phyloP scores from a whole-genome alignment of 1,284 basidiomycete genomes.

The Ceratobasidium sp. region DNA sequence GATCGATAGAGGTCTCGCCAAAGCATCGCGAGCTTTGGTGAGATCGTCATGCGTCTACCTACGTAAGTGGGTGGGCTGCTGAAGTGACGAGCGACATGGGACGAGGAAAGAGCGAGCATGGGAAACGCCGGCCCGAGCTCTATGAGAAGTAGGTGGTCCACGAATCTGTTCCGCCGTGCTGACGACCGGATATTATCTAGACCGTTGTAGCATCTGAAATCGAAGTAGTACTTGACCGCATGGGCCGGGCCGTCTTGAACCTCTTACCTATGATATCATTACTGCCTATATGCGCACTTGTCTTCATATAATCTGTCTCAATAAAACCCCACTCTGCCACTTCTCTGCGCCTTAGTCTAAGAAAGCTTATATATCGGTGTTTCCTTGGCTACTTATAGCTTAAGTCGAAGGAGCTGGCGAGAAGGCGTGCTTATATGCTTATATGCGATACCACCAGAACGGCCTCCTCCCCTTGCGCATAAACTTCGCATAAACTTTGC shows the following conservation, averaged over 20 bases:
- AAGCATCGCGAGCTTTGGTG: background rate
- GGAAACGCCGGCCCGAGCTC: background rate
- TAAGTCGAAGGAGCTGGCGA: too few relatives aligned
- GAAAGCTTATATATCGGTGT: too few relatives aligned
- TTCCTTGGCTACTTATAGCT: too few relatives aligned
- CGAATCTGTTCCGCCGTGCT: background rate
- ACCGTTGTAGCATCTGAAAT: background rate
- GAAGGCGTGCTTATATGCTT: too few relatives aligned
- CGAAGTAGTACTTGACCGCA: background rate
- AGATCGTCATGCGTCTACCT: background rate
- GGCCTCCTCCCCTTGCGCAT: too few relatives aligned
- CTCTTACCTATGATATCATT: background rate
- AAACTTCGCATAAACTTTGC: too few relatives aligned
- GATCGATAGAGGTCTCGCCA: background rate
- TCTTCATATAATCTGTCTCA: too few relatives aligned
- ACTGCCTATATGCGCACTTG: too few relatives aligned
- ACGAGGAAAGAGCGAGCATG: background rate
- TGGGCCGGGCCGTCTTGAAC: background rate
- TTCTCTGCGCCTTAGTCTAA: too few relatives aligned
- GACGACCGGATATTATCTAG: background rate
- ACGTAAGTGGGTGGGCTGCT: background rate
- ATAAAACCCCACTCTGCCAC: too few relatives aligned
- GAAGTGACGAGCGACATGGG: background rate
- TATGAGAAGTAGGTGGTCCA: background rate
- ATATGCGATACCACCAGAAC: too few relatives aligned